Percentiles rank a stretch among this genome's conserved stretches.
These are phyloP conservation scores for Artemisia annua DNA, from an alignment of 129 eudicot species.

Conservation along the genomic window DNA sequence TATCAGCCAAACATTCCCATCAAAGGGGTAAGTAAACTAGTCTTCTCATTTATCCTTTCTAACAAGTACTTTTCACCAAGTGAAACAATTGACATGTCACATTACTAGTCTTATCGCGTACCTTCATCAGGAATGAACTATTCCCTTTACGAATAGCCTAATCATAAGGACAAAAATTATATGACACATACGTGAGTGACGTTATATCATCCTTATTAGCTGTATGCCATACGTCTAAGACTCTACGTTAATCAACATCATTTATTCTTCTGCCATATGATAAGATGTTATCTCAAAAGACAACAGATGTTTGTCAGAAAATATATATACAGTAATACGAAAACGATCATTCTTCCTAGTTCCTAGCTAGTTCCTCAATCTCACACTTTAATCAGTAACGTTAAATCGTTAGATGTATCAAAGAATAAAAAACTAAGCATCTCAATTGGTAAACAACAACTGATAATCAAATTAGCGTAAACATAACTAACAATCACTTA, in stretches of 20 bases:
- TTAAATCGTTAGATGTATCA: background rate
- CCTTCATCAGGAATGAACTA: no score
- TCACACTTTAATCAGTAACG: background rate
- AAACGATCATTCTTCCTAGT: constrained; percentile 5
- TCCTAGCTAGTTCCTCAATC: no score
- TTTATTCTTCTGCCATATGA: background rate
- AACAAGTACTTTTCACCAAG: constrained; percentile 21
- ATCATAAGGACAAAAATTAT: no score
- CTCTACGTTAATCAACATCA: background rate
- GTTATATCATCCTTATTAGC: no score
- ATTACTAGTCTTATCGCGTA: background rate
- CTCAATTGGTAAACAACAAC: constrained; percentile 3
- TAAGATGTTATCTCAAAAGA: background rate
- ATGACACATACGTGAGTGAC: no score
- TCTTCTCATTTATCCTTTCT: constrained; percentile 27
- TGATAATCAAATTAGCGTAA: no score
- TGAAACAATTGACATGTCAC: constrained; percentile 17
- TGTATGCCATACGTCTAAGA: background rate
- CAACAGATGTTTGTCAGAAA: background rate
- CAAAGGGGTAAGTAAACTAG: constrained; percentile 34
- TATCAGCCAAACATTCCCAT: constrained; percentile 34
- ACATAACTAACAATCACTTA: no score
- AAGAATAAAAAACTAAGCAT: no score
- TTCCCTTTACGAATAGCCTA: no score
- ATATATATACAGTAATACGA: no score